Evolutionary conservation across 2,329 filamentous ascomycete genomes (phyloP).

Genomic region (Volutella citrinella): DNA sequence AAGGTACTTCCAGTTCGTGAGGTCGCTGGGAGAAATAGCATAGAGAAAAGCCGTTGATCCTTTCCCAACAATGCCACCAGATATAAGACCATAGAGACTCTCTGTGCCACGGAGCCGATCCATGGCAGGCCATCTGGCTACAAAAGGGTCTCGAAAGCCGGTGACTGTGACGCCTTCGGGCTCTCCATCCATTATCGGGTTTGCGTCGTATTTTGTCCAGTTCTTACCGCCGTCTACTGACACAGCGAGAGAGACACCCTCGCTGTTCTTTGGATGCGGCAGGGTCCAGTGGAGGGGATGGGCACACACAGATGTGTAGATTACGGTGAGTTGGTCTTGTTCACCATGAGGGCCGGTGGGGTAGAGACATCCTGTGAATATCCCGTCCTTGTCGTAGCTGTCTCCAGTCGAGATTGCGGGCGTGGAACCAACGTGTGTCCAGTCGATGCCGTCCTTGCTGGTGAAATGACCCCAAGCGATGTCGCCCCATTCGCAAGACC

Average conservation of each 20-base stretch:
- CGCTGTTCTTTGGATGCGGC: constrained; percentile 39
- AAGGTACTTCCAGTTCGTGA: constrained; percentile 43
- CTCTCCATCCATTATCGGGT: constrained; percentile 29
- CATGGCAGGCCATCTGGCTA: constrained; percentile 27
- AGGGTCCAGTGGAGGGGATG: constrained; percentile 36
- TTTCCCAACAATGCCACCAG: constrained; percentile 40
- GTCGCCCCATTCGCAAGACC: constrained; percentile 35
- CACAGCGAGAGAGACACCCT: constrained; percentile 37
- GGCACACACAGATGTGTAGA: constrained; percentile 33
- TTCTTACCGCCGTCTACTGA: constrained; percentile 34
- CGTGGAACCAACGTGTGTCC: constrained; percentile 36
- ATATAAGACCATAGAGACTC: constrained; percentile 44
- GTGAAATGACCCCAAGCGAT: constrained; percentile 51
- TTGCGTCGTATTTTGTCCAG: constrained; percentile 29
- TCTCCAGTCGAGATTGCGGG: constrained; percentile 34
- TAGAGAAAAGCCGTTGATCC: constrained; percentile 48
- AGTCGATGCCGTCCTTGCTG: constrained; percentile 38
- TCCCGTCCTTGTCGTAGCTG: constrained; percentile 47
- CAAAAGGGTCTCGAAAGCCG: constrained; percentile 34
- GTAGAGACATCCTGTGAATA: constrained; percentile 50
- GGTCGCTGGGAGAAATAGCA: constrained; percentile 34
- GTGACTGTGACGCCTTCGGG: constrained; percentile 26
- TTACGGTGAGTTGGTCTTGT: constrained; percentile 25
- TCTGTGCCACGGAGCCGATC: constrained; percentile 19
- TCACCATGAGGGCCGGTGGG: constrained; percentile 46